Evolutionary conservation across 2,329 filamentous ascomycete species (phyloP).

Genomic region (Mycosphaerella sp.): DNA sequence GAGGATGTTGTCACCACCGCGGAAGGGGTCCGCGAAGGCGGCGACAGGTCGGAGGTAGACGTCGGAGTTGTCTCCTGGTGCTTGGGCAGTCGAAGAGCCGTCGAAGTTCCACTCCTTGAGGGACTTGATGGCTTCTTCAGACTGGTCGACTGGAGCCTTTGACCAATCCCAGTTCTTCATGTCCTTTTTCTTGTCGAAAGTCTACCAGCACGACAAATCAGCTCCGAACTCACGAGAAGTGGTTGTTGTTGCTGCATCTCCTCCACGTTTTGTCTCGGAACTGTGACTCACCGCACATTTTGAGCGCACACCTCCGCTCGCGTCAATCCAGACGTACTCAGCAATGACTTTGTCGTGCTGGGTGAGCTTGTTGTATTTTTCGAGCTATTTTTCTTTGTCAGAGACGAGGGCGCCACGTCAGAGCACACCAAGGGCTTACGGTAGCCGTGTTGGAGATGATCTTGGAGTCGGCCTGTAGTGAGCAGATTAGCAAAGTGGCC

Average conservation of each 20-base stretch:
- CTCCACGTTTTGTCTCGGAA: neutral
- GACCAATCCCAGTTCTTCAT: conserved; percentile 13
- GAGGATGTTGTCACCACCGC: conserved; percentile 81
- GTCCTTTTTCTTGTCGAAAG: conserved; percentile 52
- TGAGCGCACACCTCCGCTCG: conserved; percentile 74
- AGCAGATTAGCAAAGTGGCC: conserved; percentile 3
- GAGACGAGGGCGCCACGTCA: conserved; percentile 9
- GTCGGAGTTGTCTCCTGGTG: conserved; percentile 91
- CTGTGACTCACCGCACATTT: conserved; percentile 80
- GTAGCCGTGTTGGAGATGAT: conserved; percentile 44
- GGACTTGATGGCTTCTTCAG: conserved; percentile 50
- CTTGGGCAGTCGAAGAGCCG: conserved; percentile 87
- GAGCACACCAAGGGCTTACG: conserved; percentile 34
- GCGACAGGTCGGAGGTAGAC: conserved; percentile 91
- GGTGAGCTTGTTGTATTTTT: conserved; percentile 86
- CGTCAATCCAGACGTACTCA: conserved; percentile 96
- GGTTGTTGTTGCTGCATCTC: neutral
- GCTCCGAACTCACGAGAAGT: conserved; percentile 10
- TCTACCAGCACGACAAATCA: conserved; percentile 43
- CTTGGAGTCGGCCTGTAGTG: conserved; percentile 21
- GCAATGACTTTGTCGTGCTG: conserved; percentile 86
- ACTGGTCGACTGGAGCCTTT: neutral
- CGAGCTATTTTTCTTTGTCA: conserved; percentile 54
- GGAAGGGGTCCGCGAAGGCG: conserved; percentile 88
- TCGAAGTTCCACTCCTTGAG: conserved; percentile 77